Base-by-base conservation (phyloP, 352 stramenopile species). In the Phytophthora boehmeriae region DNA sequence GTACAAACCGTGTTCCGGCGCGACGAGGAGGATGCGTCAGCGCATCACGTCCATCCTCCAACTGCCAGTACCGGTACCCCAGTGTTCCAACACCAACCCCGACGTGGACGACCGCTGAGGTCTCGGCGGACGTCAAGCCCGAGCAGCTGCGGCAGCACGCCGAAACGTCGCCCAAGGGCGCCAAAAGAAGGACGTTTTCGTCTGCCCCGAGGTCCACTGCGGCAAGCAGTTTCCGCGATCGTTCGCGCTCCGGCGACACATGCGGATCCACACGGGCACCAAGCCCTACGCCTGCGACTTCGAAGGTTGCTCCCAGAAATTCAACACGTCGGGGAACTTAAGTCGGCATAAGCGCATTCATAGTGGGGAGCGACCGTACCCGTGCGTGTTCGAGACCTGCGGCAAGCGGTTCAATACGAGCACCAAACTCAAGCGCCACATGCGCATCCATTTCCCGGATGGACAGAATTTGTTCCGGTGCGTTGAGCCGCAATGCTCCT, bases 301-400 rank as follows among this genome's bases (percentile, higher is more conserved):
- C 50, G 66, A 89, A 5, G 84, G 84, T 62, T 94, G 85, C 63
- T 38, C 70, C 36, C 81, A 92, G 61, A 73, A 83, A 10, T 96
- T 96, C 68, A 94, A 92, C 65, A 96, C 87, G 65, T 96, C 87
- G 10, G 87, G 87, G 9, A 96, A 96, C 60, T 51, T 96, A 5
- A 93, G 83, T 56, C 83, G 87, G 45, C 87, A 96, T 70, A 94
- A 94, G 62, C 85, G 86, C 64, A 96, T 93, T 60, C 87, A 96
- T 68, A 92, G 77, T 41, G 87, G 87, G 45, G 87, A 93, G 55
- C 76, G 86, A 4, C 87, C 87, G 20, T 96, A 93, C 63, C 80
- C 81, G 43, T 91, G 82, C 32, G 74, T 86, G 28, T 85, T 83
- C 23, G 59, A 73, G 13, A 82, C 63, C 6, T 91, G 82, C 63